Percentiles rank a stretch among this genome's conserved stretches.
Conservation (phyloP, 1,284 basidiomycete species). For the Gomphus sp. region DNA sequence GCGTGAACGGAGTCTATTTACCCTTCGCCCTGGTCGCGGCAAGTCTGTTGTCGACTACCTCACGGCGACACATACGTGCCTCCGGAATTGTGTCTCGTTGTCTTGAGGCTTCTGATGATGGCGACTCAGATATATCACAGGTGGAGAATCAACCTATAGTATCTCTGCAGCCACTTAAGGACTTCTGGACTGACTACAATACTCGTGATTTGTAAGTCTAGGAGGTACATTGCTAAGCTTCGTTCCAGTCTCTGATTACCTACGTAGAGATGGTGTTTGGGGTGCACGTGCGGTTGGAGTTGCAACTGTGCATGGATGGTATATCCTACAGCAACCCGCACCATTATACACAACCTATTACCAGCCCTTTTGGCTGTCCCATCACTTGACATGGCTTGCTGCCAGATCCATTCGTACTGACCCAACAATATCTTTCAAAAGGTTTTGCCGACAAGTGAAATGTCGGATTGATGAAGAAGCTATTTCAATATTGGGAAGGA, state of each 20-base stretch:
- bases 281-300: slow-evolving; percentile 30
- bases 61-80: slow-evolving; percentile 16
- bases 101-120: slow-evolving; percentile 9
- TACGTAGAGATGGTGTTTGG: slow-evolving; percentile 3
- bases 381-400: slow-evolving; percentile 17
- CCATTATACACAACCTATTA: slow-evolving; percentile 33
- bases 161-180: slow-evolving; percentile 32
- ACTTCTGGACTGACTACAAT: slow-evolving; percentile 38
- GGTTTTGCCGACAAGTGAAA: slow-evolving; percentile 25
- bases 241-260: background rate
- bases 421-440: slow-evolving; percentile 25
- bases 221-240: slow-evolving; percentile 29
- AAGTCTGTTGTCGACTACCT: slow-evolving; percentile 28
- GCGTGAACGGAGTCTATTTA: slow-evolving; percentile 28
- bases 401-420: slow-evolving; percentile 14
- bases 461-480: slow-evolving; percentile 16
- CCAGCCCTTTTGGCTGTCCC: slow-evolving; percentile 34
- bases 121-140: slow-evolving; percentile 2
- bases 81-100: slow-evolving; percentile 16
- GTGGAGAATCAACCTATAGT: slow-evolving; percentile 24
- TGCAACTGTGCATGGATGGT: slow-evolving; percentile 44
- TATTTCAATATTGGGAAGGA: slow-evolving; percentile 23
- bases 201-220: slow-evolving; percentile 16
- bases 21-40: slow-evolving; percentile 21
- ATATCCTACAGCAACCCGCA: slow-evolving; percentile 45